A percentile compares a stretch with the other conserved stretches of the same genome.
Evolutionary conservation across 768 basidiomycete genomes (phyloP).

Genomic region (Boletellus sp.): DNA sequence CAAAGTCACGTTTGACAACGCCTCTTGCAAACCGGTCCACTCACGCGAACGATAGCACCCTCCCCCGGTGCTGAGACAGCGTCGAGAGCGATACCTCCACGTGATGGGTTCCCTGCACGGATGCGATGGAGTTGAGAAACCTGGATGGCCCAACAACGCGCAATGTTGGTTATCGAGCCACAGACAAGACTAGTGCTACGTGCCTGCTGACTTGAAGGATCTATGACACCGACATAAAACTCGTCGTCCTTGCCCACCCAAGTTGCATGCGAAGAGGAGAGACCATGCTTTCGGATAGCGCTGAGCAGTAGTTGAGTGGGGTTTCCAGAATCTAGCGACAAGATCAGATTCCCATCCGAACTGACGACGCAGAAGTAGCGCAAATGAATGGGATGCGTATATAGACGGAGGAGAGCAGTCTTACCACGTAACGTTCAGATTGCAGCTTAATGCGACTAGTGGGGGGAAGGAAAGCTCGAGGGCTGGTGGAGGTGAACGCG

Average conservation of each 20-base stretch:
- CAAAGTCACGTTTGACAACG: not conserved
- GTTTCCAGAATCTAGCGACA: slow-evolving; percentile 51
- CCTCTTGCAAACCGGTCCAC: slow-evolving; percentile 4
- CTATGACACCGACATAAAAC: slow-evolving; percentile 51
- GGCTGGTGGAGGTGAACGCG: slow-evolving; percentile 6
- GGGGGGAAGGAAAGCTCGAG: slow-evolving; percentile 35
- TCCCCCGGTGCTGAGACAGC: slow-evolving; percentile 45
- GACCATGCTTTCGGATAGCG: slow-evolving; percentile 42
- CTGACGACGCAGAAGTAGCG: slow-evolving; percentile 23
- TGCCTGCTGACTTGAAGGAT: slow-evolving; percentile 16
- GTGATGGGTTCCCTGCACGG: slow-evolving; percentile 67
- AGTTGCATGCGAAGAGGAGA: slow-evolving; percentile 21
- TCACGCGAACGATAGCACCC: slow-evolving; percentile 52
- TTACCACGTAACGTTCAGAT: slow-evolving; percentile 55
- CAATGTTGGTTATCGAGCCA: not conserved
- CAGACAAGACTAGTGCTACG: not conserved
- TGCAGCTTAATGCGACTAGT: slow-evolving; percentile 39
- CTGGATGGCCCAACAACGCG: slow-evolving; percentile 23
- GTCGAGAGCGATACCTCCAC: slow-evolving; percentile 63
- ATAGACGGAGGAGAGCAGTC: not conserved
- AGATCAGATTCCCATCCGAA: slow-evolving; percentile 70
- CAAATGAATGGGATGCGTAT: not conserved
- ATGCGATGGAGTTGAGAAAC: slow-evolving; percentile 51
- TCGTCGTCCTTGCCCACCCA: slow-evolving; percentile 48
- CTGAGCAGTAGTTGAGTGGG: slow-evolving; percentile 58